A percentile compares a stretch with the other conserved stretches of the same genome.
Conservation (phyloP, 306 rosid genomes). For the Rubus idaeus region DNA sequence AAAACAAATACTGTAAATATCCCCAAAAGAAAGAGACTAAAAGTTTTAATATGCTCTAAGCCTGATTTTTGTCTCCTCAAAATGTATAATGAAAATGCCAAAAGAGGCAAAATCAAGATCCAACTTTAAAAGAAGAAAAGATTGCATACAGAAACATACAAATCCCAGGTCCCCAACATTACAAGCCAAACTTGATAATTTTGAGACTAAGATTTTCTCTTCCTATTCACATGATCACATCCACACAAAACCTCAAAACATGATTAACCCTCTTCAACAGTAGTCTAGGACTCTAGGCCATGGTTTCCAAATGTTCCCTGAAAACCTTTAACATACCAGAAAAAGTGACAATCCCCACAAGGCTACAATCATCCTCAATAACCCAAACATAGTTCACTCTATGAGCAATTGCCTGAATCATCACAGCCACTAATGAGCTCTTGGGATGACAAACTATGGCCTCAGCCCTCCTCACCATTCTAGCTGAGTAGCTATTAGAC, state of each 20-base stretch:
- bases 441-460: slow-evolving; percentile 89
- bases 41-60: not conserved
- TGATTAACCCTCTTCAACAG: not conserved
- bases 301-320: slow-evolving; percentile 58
- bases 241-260: not conserved
- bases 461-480: slow-evolving; percentile 80
- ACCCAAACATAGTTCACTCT: slow-evolving; percentile 95
- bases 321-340: slow-evolving; percentile 74
- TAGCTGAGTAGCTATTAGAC: slow-evolving; percentile 75
- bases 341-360: slow-evolving; percentile 84
- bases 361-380: slow-evolving; percentile 80
- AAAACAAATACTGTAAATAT: not conserved
- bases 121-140: slow-evolving; percentile 9
- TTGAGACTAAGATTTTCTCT: not conserved
- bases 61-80: slow-evolving; percentile 2
- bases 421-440: slow-evolving; percentile 87
- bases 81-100: not conserved
- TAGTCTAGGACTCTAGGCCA: slow-evolving; percentile 30
- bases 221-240: slow-evolving; percentile 8
- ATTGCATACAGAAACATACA: slow-evolving; percentile 17
- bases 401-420: slow-evolving; percentile 97
- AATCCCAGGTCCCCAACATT: slow-evolving; percentile 10
- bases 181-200: slow-evolving; percentile 6
- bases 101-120: not conserved
- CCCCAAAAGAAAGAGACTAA: not conserved